A percentile compares a stretch with the other conserved stretches of the same genome.
phyloP scores from a whole-genome alignment of 2,329 filamentous ascomycete species.

The Botrytis galanthina region DNA sequence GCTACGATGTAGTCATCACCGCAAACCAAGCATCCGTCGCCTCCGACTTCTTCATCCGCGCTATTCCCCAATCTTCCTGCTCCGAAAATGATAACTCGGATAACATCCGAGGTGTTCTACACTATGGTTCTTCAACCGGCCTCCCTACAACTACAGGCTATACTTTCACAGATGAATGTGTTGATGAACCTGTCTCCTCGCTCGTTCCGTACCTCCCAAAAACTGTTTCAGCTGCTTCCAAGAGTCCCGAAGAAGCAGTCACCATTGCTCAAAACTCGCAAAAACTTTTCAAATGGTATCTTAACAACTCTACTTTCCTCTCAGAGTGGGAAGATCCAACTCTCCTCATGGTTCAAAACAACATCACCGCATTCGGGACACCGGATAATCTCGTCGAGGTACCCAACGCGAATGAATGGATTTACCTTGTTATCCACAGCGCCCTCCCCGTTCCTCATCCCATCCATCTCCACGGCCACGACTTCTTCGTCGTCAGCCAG shows the following conservation, averaged over 20 bases:
- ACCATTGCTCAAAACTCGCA: slow-evolving; percentile 30
- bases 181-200: slow-evolving; percentile 34
- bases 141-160: slow-evolving; percentile 35
- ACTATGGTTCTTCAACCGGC: slow-evolving; percentile 44
- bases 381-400: slow-evolving; percentile 31
- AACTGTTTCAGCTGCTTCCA: slow-evolving; percentile 21
- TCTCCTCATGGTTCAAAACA: slow-evolving; percentile 38
- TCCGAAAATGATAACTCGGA: slow-evolving; percentile 55
- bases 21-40: slow-evolving; percentile 44
- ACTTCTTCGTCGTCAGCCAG: slow-evolving; percentile 47
- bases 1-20: slow-evolving; percentile 44
- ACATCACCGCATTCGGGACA: slow-evolving; percentile 29
- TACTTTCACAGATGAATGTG: slow-evolving; percentile 33
- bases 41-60: slow-evolving; percentile 56
- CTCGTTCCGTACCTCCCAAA: slow-evolving; percentile 33
- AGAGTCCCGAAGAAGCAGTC: slow-evolving; percentile 26
- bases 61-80: slow-evolving; percentile 53
- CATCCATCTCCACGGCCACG: slow-evolving; percentile 51
- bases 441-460: slow-evolving; percentile 31
- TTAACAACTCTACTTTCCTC: slow-evolving; percentile 48
- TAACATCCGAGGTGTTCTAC: slow-evolving; percentile 47
- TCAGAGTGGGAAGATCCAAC: slow-evolving; percentile 51
- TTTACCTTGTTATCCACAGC: slow-evolving; percentile 36
- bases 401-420: slow-evolving; percentile 34
- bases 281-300: slow-evolving; percentile 47